Evolutionary conservation across 75 land plant genomes (phyloP).

Genomic region (Gnetum montanum): DNA sequence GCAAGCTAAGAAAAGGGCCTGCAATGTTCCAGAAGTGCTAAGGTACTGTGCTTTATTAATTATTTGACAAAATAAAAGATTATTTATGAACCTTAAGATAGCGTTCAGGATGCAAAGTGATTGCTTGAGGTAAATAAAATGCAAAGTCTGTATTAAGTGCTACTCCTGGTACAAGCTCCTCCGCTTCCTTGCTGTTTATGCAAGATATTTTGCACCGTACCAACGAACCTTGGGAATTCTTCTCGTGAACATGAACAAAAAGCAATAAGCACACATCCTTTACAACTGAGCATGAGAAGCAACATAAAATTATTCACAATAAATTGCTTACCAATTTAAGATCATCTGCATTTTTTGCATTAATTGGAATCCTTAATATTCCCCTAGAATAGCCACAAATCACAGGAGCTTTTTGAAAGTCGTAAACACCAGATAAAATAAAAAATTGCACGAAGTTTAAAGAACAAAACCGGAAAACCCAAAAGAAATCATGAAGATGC

Average conservation of each 20-base stretch:
- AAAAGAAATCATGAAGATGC: too few relatives aligned
- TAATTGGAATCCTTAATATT: background rate
- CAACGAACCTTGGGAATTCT: conserved; percentile 4
- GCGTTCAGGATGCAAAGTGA: conserved; percentile 66
- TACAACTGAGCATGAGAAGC: background rate
- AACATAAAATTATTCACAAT: background rate
- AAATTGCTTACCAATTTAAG: background rate
- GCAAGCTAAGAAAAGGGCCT: conserved; percentile 92
- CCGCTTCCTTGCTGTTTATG: conserved; percentile 22
- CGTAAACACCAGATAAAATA: background rate
- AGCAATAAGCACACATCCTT: background rate
- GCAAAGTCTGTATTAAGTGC: conserved; percentile 43
- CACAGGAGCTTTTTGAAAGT: background rate
- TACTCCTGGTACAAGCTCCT: conserved; percentile 53
- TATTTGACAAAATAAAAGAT: background rate
- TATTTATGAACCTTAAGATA: conserved; percentile 56
- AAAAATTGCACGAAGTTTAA: too few relatives aligned
- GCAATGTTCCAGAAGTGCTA: conserved; percentile 5
- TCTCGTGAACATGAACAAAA: background rate
- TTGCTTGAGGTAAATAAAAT: conserved; percentile 68
- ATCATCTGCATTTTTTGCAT: conserved; percentile 6
- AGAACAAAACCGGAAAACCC: too few relatives aligned
- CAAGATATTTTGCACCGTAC: background rate
- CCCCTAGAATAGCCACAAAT: conserved; percentile 2
- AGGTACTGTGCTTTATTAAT: background rate